These are phyloP conservation scores for Penicillium bialowiezense DNA, from an alignment of 495 filamentous ascomycete species.

Conservation along the genomic window DNA sequence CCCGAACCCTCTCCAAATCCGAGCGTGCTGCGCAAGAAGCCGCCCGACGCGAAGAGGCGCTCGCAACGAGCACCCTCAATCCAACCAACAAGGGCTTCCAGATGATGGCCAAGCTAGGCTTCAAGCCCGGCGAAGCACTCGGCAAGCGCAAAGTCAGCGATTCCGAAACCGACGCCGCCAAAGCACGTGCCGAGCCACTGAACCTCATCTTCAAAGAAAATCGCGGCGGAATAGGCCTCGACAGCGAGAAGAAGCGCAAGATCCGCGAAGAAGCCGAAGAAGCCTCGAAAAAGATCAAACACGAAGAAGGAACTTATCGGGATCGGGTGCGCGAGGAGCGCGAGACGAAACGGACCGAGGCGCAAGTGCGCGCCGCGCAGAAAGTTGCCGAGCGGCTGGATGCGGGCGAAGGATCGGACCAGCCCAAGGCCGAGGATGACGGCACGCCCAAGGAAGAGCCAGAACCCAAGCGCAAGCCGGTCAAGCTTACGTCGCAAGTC, in stretches of 20 bases:
- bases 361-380: constrained; percentile 69
- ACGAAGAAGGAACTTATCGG: constrained; percentile 70
- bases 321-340: constrained; percentile 69
- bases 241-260: constrained; percentile 78
- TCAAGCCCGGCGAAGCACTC: constrained; percentile 66
- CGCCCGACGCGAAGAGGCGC: constrained; percentile 68
- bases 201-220: constrained; percentile 71
- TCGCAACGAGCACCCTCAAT: constrained; percentile 65
- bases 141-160: constrained; percentile 46
- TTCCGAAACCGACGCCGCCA: constrained; percentile 1
- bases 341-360: constrained; percentile 66
- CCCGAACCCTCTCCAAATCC: constrained; percentile 65
- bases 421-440: constrained; percentile 20
- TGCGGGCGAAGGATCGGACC: constrained; percentile 23
- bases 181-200: constrained; percentile 61
- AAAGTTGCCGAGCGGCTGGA: constrained; percentile 77
- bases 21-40: constrained; percentile 71
- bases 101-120: constrained; percentile 98
- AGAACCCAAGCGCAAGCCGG: constrained; percentile 26
- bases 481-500: constrained; percentile 56
- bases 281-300: constrained; percentile 60
- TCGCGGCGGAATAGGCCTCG: constrained; percentile 81
- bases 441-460: constrained; percentile 15
- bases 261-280: constrained; percentile 62
- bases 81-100: constrained; percentile 75